phyloP scores from a whole-genome alignment of 176 grass and related monocot species.

The Musa beccarii region DNA sequence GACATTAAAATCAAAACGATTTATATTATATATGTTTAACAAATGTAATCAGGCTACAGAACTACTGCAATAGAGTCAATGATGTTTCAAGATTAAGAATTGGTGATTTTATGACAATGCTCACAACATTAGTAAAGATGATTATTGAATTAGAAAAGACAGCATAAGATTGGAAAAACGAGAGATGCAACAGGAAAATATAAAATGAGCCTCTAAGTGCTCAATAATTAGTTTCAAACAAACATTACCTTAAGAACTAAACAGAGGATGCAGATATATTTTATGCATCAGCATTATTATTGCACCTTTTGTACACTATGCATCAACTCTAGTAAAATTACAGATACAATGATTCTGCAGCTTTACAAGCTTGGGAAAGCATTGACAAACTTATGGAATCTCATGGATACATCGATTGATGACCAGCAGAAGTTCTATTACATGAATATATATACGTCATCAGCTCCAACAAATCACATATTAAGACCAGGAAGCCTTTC shows the following conservation, averaged over 20 bases:
- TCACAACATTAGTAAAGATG: too few relatives aligned
- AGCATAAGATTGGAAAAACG: too few relatives aligned
- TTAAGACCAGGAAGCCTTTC: conserved; percentile 68
- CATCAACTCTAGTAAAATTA: conserved; percentile 5
- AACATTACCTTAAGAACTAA: not conserved
- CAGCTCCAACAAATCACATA: conserved; percentile 35
- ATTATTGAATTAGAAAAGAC: too few relatives aligned
- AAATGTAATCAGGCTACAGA: too few relatives aligned
- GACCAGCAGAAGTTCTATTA: conserved; percentile 63
- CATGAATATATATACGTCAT: conserved; percentile 39
- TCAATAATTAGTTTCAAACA: not conserved
- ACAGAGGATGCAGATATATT: not conserved
- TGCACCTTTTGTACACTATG: not conserved
- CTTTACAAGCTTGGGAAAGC: conserved; percentile 68
- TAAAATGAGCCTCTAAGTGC: too few relatives aligned
- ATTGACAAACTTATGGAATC: conserved; percentile 79
- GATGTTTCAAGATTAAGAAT: too few relatives aligned
- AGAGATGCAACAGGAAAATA: too few relatives aligned
- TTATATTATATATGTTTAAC: too few relatives aligned
- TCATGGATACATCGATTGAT: conserved; percentile 64
- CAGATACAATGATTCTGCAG: conserved; percentile 44
- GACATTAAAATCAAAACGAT: too few relatives aligned
- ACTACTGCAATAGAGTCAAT: too few relatives aligned
- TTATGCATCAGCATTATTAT: conserved; percentile 1
- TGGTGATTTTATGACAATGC: too few relatives aligned